Conservation (phyloP, 2,329 filamentous ascomycete genomes). For the Xylaria hypoxylon region DNA sequence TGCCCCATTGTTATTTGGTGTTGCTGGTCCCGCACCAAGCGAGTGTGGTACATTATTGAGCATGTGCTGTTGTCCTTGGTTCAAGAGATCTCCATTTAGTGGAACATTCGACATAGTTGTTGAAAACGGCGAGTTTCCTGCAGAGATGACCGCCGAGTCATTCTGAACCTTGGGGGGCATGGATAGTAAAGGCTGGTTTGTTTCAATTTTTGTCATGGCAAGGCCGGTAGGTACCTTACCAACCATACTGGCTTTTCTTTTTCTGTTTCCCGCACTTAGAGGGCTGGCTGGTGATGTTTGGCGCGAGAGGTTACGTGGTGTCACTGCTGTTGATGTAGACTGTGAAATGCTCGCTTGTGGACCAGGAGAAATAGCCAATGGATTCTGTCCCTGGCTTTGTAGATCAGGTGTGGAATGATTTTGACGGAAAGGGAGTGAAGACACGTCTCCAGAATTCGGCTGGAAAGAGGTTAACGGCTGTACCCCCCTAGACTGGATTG, state of each 20-base stretch:
- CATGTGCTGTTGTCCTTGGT: constrained; percentile 45
- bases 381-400: constrained; percentile 65
- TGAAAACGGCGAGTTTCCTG: constrained; percentile 66
- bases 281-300: constrained; percentile 77
- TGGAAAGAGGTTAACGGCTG: constrained; percentile 43
- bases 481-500: constrained; percentile 24
- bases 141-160: constrained; percentile 50
- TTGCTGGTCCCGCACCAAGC: constrained; percentile 72
- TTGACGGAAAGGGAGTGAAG: constrained; percentile 60
- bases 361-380: constrained; percentile 54
- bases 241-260: constrained; percentile 80
- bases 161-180: constrained; percentile 51
- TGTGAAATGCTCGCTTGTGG: constrained; percentile 51
- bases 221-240: constrained; percentile 77
- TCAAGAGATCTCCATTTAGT: constrained; percentile 52
- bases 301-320: constrained; percentile 74
- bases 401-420: constrained; percentile 74
- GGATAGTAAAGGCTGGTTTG: constrained; percentile 57
- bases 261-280: constrained; percentile 77
- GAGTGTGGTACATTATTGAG: constrained; percentile 47
- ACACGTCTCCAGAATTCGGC: constrained; percentile 50
- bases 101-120: constrained; percentile 60
- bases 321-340: constrained; percentile 55
- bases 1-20: constrained; percentile 65
- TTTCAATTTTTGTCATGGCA: constrained; percentile 85